These are phyloP conservation scores for Epichloe sp. DNA, from an alignment of 2,329 filamentous ascomycete species.

Conservation along the genomic window DNA sequence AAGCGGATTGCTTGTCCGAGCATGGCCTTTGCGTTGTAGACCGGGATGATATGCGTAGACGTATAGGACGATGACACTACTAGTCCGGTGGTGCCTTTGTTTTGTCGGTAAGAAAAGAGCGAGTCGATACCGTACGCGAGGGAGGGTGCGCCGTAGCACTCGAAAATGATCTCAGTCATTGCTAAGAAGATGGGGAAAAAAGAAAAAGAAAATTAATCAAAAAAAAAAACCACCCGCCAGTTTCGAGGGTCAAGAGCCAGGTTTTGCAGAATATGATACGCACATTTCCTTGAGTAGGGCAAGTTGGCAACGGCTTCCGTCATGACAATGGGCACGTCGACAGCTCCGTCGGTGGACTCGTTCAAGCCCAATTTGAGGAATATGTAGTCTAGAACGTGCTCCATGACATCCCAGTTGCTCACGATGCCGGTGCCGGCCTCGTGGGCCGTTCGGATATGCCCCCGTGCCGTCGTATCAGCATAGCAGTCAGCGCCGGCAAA, in stretches of 20 bases:
- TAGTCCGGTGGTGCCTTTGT: constrained; percentile 74
- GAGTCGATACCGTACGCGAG: constrained; percentile 93
- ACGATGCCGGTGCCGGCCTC: constrained; percentile 83
- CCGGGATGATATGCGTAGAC: constrained; percentile 88
- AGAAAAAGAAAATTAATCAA: too few species aligned
- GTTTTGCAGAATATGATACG: constrained; percentile 18
- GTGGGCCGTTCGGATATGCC: constrained; percentile 82
- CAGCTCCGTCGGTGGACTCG: constrained; percentile 47
- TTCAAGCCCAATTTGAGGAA: constrained; percentile 91
- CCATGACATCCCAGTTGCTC: constrained; percentile 96
- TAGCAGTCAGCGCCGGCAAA: constrained; percentile 91
- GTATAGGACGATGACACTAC: constrained; percentile 88
- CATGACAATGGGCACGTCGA: constrained; percentile 85
- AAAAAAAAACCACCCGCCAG: constrained; percentile 8
- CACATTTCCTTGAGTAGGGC: constrained; percentile 77
- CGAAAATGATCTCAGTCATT: constrained; percentile 96
- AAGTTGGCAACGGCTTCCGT: constrained; percentile 91
- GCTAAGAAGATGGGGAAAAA: constrained; percentile 33
- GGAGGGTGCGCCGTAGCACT: constrained; percentile 84
- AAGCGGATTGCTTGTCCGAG: constrained; percentile 75
- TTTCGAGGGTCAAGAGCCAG: not conserved
- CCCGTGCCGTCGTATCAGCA: constrained; percentile 81
- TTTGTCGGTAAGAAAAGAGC: constrained; percentile 89
- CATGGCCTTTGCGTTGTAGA: constrained; percentile 74
- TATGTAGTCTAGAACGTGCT: constrained; percentile 84